A percentile compares a stretch with the other conserved stretches of the same genome.
These are phyloP conservation scores for Bolboschoenus planiculmis DNA, from an alignment of 176 grass and related monocot species.

Conservation along the genomic window DNA sequence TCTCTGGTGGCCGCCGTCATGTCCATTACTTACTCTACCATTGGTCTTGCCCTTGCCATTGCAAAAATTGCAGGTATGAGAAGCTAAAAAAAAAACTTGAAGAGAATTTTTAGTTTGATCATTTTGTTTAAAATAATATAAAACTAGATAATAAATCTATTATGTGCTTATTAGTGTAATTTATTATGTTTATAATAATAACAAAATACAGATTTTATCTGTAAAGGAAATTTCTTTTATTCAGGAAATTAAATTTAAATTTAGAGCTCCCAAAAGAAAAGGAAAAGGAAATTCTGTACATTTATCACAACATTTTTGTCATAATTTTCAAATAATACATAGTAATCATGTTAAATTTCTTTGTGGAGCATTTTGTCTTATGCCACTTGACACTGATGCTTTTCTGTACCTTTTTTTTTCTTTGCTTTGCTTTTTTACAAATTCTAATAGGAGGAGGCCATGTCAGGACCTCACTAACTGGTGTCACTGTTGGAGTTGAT, in stretches of 20 bases:
- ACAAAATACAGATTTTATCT: not conserved
- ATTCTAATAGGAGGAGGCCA: conserved; percentile 40
- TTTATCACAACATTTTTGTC: not conserved
- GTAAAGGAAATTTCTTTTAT: not conserved
- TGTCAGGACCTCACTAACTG: conserved; percentile 60
- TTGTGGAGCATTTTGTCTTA: not conserved
- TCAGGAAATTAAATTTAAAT: not conserved
- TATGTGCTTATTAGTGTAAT: not conserved
- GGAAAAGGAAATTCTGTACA: not conserved
- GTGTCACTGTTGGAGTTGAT: conserved; percentile 66
- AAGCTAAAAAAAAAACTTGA: no score
- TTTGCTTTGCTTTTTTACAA: not conserved
- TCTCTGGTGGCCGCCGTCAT: conserved; percentile 83
- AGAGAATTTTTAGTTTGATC: not conserved
- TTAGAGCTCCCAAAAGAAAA: not conserved
- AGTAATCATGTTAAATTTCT: not conserved
- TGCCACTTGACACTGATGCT: not conserved
- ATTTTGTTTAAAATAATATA: not conserved
- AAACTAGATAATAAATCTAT: not conserved
- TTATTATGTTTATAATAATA: not conserved
- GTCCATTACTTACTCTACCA: conserved; percentile 71
- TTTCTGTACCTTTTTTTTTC: not conserved
- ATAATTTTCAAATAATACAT: not conserved
- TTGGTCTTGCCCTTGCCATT: conserved; percentile 78
- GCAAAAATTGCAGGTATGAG: conserved; percentile 66